These are phyloP conservation scores for Fusarium albidum DNA, from an alignment of 2,329 filamentous ascomycete genomes.

Conservation along the genomic window DNA sequence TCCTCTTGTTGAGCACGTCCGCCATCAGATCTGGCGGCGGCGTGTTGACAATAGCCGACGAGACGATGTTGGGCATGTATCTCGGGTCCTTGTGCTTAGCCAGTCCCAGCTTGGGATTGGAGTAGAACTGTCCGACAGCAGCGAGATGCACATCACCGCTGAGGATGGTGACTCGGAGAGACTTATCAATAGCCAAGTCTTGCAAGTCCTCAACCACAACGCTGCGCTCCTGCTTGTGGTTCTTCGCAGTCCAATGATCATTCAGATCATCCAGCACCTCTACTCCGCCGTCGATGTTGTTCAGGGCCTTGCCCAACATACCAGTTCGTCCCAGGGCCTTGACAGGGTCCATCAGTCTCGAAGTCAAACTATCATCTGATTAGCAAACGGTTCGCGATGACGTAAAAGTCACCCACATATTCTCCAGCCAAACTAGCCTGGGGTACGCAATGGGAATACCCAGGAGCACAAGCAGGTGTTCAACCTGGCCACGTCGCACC, in stretches of 20 bases:
- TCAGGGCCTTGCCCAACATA: constrained; percentile 80
- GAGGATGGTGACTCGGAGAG: constrained; percentile 88
- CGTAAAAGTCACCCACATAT: constrained; percentile 61
- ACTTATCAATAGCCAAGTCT: constrained; percentile 91
- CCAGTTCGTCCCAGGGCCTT: constrained; percentile 88
- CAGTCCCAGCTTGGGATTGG: constrained; percentile 80
- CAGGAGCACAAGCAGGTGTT: constrained; percentile 87
- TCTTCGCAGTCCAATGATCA: constrained; percentile 97
- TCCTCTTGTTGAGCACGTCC: constrained; percentile 91
- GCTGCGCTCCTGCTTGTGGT: constrained; percentile 89
- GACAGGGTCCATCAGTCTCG: constrained; percentile 83
- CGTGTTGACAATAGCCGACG: constrained; percentile 92
- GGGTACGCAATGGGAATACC: constrained; percentile 87
- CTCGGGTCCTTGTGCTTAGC: constrained; percentile 91
- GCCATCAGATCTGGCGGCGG: constrained; percentile 89
- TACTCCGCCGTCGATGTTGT: constrained; percentile 89
- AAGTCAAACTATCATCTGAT: constrained; percentile 72
- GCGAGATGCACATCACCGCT: constrained; percentile 95
- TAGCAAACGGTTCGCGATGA: constrained; percentile 30
- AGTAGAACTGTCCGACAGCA: constrained; percentile 94
- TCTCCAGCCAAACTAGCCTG: constrained; percentile 75
- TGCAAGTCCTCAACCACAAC: constrained; percentile 91
- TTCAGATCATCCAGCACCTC: constrained; percentile 93
- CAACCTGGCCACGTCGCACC: constrained; percentile 82
- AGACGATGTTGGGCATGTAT: constrained; percentile 96